These are phyloP conservation scores for Phylloporus arenicola DNA, from an alignment of 768 basidiomycete species.

Conservation along the genomic window DNA sequence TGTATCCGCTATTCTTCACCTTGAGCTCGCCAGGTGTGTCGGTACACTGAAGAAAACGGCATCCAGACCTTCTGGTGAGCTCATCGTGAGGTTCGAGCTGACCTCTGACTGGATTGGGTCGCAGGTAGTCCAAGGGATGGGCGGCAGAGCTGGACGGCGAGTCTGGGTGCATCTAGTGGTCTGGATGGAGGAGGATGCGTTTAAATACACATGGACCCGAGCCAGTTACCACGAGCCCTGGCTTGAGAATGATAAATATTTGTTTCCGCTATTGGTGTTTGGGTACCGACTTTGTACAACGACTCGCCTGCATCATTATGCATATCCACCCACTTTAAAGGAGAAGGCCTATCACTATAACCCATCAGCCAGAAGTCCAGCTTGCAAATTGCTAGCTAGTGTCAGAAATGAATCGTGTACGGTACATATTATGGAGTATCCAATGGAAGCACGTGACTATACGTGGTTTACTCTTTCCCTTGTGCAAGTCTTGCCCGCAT, in stretches of 20 bases:
- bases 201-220: neutral
- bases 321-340: neutral
- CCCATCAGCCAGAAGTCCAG: too few species aligned
- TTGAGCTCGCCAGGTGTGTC: constrained; percentile 74
- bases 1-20: constrained; percentile 31
- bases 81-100: constrained; percentile 66
- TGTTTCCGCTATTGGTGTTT: constrained; percentile 11
- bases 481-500: neutral
- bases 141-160: constrained; percentile 20
- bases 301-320: too few species aligned
- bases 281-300: constrained; percentile 24
- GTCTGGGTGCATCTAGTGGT: constrained; percentile 19
- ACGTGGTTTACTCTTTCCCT: neutral
- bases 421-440: neutral
- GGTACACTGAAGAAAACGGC: constrained; percentile 70
- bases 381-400: too few species aligned
- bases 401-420: neutral
- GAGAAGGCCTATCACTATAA: too few species aligned
- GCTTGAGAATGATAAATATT: too few species aligned
- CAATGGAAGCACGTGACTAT: neutral
- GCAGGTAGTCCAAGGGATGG: constrained; percentile 48
- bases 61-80: constrained; percentile 47
- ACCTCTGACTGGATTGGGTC: constrained; percentile 64
- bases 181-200: neutral
- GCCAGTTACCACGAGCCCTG: constrained; percentile 12